Evolutionary conservation across 495 filamentous ascomycete genomes (phyloP), one percentile per base, ranked within the genome.

Genomic region (Parachaetomium inaequale): DNA sequence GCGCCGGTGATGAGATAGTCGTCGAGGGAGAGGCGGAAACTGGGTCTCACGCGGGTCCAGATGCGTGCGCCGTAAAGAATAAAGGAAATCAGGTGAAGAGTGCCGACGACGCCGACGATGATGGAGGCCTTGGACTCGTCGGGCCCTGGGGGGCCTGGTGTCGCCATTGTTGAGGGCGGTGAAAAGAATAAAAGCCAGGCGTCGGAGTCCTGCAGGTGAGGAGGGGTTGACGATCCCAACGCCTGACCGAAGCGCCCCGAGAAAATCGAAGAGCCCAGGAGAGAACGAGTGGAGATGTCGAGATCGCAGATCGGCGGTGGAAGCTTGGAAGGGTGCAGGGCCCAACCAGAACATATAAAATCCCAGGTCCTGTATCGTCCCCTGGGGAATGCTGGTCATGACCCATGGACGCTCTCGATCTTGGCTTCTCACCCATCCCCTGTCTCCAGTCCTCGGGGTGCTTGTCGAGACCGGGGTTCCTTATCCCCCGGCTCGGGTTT

Each of bases 81-180:
- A 4, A 12, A 50, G 14, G 47, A 50, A 25, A 50, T 11, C 5
- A 50, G 5, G 26, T 50, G 47, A 28, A 50, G 47, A 17, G 26
- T 14, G 6, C 12, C 11, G 26, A 50, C 47, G 26, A 29, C 26
- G 14, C 47, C 47, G 47, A 50, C 47, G 26, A 50, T 25, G 26
- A 50, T 31, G 26, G 25, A 17, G 25, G 47, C 47, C 47, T 50
- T 50, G 47, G 47, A 50, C 25, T 50, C 47, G 26, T 50, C 47
- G 15, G 47, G 47, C 21, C 47, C 47, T 21, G 40, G 40, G 47
- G 47, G 26, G 12, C 47, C 12, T 29, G 47, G 47, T 40, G 36
- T 5, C 36, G 26, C 12, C 26, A 50, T 50, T 10, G 23, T 17
- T 26, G 23, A 21, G 26, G 21, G 11, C 45, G 23, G 23, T 14